These are phyloP conservation scores for Poa annua DNA, from an alignment of 176 grass and related monocot genomes.

Conservation along the genomic window DNA sequence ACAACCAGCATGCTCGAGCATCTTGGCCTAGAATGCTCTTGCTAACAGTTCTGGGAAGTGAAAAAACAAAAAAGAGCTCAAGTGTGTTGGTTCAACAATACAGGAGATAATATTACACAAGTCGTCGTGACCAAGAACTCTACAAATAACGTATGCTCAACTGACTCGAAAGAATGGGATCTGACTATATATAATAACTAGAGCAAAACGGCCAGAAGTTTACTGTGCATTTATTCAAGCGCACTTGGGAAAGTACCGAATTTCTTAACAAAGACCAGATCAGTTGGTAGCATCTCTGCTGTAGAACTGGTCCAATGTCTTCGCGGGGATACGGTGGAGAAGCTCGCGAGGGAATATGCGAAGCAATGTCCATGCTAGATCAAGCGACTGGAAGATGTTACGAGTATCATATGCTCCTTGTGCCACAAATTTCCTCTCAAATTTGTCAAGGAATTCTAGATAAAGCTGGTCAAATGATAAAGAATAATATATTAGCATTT, in stretches of 20 bases:
- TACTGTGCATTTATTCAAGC: constrained; percentile 61
- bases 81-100: constrained; percentile 40
- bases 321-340: constrained; percentile 95
- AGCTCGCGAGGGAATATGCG: constrained; percentile 98
- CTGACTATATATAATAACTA: constrained; percentile 58
- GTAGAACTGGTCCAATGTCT: constrained; percentile 95
- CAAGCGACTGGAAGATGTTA: constrained; percentile 99
- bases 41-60: constrained; percentile 45
- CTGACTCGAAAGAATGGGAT: constrained; percentile 58
- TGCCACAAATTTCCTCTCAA: constrained; percentile 94
- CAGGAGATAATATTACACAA: constrained; percentile 58
- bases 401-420: constrained; percentile 96
- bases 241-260: constrained; percentile 48
- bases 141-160: constrained; percentile 45
- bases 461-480: constrained; percentile 73
- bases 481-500: constrained; percentile 22
- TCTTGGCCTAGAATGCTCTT: constrained; percentile 40
- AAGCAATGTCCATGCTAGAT: constrained; percentile 96
- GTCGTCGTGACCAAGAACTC: constrained; percentile 36
- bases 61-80: constrained; percentile 38
- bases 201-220: constrained; percentile 48
- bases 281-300: constrained; percentile 81
- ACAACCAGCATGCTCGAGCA: constrained; percentile 54
- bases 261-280: constrained; percentile 48
- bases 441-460: constrained; percentile 97